Conservation (phyloP, 768 basidiomycete genomes). For the Leucocoprinus birnbaumii region DNA sequence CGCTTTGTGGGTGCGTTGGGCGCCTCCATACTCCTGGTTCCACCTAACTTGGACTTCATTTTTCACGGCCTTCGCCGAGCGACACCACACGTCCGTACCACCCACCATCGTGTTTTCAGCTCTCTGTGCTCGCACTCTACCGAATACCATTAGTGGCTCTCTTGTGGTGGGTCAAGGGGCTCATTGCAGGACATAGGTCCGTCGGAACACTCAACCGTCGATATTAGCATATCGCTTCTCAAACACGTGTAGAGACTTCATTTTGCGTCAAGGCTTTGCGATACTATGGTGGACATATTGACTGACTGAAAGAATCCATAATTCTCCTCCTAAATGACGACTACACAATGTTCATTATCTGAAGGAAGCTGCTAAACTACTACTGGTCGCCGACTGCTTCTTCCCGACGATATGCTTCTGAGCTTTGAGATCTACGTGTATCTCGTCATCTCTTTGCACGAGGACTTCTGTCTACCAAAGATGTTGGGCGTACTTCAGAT, state of each 20-base stretch:
- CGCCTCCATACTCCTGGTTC: too few species aligned
- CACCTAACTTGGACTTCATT: too few species aligned
- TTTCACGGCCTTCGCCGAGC: too few species aligned
- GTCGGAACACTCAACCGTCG: too few species aligned
- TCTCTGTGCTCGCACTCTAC: too few species aligned
- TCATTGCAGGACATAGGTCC: too few species aligned
- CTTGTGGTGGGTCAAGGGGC: too few species aligned
- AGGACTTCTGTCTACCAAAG: background rate
- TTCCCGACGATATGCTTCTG: background rate
- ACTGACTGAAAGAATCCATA: background rate
- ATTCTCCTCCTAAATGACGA: background rate
- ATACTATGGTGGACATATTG: background rate
- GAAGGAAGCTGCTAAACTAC: background rate
- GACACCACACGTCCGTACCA: too few species aligned
- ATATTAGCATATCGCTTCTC: background rate
- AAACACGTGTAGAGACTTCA: background rate
- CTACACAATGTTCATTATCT: background rate
- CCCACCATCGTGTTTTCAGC: too few species aligned
- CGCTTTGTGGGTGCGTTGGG: too few species aligned
- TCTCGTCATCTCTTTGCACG: background rate
- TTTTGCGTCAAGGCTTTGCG: background rate
- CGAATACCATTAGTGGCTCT: too few species aligned
- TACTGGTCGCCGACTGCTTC: background rate
- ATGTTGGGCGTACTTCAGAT: background rate
- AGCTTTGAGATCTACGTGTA: background rate